Evolutionary conservation across 2,329 filamentous ascomycete genomes (phyloP).

Genomic region (Colletotrichum zoysiae): DNA sequence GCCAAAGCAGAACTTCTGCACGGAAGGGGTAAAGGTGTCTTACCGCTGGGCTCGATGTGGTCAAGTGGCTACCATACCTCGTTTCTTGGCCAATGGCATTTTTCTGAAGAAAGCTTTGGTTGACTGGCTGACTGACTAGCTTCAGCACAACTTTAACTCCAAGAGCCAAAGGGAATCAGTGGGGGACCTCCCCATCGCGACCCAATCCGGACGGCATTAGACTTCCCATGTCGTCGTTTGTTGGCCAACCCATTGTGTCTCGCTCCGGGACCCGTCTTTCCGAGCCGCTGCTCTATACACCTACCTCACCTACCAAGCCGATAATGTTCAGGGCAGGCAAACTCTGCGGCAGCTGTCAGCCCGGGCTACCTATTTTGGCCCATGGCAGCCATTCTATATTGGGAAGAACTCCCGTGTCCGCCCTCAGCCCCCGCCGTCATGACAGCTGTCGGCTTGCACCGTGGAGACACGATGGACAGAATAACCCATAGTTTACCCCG

Average conservation of each 20-base stretch:
- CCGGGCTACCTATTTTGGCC: neutral
- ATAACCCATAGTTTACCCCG: conserved; percentile 14
- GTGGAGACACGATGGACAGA: neutral
- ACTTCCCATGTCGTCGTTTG: conserved; percentile 21
- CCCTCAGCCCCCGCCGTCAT: conserved; percentile 36
- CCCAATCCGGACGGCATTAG: conserved; percentile 32
- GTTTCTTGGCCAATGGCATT: conserved; percentile 22
- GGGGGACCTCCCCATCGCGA: neutral
- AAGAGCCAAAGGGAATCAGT: conserved; percentile 4
- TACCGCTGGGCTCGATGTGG: conserved; percentile 10
- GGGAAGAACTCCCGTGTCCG: conserved; percentile 19
- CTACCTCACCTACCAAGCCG: neutral
- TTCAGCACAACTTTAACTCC: neutral
- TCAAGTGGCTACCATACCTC: conserved; percentile 20
- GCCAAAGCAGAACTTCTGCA: conserved; percentile 23
- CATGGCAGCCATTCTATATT: conserved; percentile 20
- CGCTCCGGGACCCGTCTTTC: conserved; percentile 14
- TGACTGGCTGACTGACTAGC: conserved; percentile 16
- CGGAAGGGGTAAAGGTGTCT: conserved; percentile 26
- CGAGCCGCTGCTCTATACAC: conserved; percentile 2
- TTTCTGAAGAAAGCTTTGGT: conserved; percentile 6
- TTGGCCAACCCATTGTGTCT: conserved; percentile 25
- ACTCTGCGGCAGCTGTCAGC: conserved; percentile 7
- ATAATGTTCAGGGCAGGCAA: conserved; percentile 28
- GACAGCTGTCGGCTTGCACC: conserved; percentile 24